A percentile compares a stretch with the other conserved stretches of the same genome.
Evolutionary conservation across 129 eudicot species (phyloP).

Genomic region (Pseudognaphalium luteoalbum): DNA sequence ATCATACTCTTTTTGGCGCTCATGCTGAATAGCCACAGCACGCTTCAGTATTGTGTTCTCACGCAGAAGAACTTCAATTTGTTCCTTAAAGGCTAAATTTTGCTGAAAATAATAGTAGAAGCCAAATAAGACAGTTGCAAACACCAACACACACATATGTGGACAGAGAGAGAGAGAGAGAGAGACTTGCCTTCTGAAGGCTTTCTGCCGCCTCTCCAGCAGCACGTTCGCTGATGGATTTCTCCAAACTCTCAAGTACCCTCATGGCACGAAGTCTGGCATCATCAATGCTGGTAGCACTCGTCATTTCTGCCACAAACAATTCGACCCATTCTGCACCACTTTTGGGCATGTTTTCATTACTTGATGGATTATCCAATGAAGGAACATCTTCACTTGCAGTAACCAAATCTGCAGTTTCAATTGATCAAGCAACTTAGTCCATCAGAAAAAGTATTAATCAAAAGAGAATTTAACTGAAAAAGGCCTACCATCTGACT

Average conservation of each 20-base stretch:
- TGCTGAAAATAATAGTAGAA: constrained; percentile 48
- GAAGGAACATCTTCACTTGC: constrained; percentile 32
- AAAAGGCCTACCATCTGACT: no score
- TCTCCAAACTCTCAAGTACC: constrained; percentile 71
- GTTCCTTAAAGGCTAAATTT: constrained; percentile 64
- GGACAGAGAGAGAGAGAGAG: not conserved
- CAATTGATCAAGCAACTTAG: not conserved
- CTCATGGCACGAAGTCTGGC: constrained; percentile 84
- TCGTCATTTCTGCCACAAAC: constrained; percentile 75
- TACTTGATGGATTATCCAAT: constrained; percentile 36
- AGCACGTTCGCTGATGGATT: constrained; percentile 51
- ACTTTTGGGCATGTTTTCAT: constrained; percentile 45
- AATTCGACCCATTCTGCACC: constrained; percentile 92
- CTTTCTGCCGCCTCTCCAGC: constrained; percentile 58
- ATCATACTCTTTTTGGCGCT: constrained; percentile 80
- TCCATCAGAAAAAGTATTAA: not conserved
- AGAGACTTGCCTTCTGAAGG: constrained; percentile 51
- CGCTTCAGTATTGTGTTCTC: constrained; percentile 82
- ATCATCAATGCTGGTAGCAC: constrained; percentile 82
- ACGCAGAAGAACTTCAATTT: constrained; percentile 53
- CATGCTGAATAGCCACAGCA: constrained; percentile 82
- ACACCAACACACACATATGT: not conserved
- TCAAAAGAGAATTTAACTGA: not conserved
- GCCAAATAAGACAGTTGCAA: constrained; percentile 8
- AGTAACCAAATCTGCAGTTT: constrained; percentile 39